Evolutionary conservation across 352 stramenopile genomes (phyloP).

Genomic region (Pythium insidiosum): DNA sequence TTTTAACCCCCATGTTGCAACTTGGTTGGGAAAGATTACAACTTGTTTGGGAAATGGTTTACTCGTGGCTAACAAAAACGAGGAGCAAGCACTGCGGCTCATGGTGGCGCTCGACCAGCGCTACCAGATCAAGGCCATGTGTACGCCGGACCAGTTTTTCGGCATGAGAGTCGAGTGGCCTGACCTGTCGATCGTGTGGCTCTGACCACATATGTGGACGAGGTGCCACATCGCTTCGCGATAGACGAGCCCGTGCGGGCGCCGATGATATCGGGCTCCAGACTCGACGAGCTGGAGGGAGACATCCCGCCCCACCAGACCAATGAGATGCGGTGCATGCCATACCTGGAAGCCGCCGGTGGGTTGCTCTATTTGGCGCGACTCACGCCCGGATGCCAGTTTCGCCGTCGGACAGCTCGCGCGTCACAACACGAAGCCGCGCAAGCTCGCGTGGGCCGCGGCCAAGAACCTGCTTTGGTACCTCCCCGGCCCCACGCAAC

Average conservation of each 20-base stretch:
- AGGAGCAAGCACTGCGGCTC: background rate
- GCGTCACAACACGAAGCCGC: constrained; percentile 1
- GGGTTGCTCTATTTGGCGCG: constrained; percentile 4
- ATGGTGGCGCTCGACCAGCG: background rate
- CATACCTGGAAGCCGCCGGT: constrained; percentile 5
- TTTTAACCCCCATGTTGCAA: no score
- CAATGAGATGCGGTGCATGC: background rate
- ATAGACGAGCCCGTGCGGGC: background rate
- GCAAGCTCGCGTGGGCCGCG: constrained; percentile 5
- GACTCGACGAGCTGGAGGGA: background rate
- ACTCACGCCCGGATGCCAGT: constrained; percentile 2
- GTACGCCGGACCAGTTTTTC: background rate
- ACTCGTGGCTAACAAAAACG: background rate
- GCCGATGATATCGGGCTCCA: constrained; percentile 6
- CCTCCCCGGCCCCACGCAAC: background rate
- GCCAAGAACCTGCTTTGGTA: constrained; percentile 3
- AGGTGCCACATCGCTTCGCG: background rate
- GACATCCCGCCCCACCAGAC: background rate
- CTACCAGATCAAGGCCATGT: constrained; percentile 4
- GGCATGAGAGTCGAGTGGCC: constrained; percentile 1
- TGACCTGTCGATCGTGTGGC: background rate
- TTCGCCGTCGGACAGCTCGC: constrained; percentile 5
- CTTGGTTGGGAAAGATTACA: no score
- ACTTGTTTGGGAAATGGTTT: no score
- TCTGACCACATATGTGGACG: background rate